A percentile compares a stretch with the other conserved stretches of the same genome.
Conservation (phyloP, 257 asterid genomes). For the Fraxinus pennsylvanica region DNA sequence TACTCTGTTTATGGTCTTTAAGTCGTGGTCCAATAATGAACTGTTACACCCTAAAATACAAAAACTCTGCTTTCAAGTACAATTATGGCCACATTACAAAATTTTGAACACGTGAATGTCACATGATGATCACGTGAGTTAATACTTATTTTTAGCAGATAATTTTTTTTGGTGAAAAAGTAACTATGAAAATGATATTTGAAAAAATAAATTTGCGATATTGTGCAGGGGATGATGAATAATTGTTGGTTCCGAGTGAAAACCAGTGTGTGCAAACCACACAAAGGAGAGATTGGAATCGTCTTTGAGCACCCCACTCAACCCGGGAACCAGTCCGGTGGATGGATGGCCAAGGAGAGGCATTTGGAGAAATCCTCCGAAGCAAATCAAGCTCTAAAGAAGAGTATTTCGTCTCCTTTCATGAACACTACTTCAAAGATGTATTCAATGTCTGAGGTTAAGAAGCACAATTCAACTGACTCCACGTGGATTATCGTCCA, state of each 20-base stretch:
- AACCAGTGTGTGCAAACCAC: constrained; percentile 75
- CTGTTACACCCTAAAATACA: background rate
- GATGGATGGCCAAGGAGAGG: constrained; percentile 96
- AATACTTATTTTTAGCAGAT: background rate
- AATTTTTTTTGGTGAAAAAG: background rate
- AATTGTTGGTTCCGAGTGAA: constrained; percentile 93
- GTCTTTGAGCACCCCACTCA: constrained; percentile 95
- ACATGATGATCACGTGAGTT: constrained; percentile 18
- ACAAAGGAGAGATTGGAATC: constrained; percentile 81
- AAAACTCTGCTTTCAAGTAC: background rate
- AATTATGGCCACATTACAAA: background rate
- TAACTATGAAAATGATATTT: background rate
- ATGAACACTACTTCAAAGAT: constrained; percentile 75
- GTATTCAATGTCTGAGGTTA: constrained; percentile 67
- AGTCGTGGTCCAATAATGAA: background rate
- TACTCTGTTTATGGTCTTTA: background rate
- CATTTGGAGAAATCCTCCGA: constrained; percentile 55
- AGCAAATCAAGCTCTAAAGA: constrained; percentile 51
- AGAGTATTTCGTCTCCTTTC: constrained; percentile 79
- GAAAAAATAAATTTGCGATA: background rate
- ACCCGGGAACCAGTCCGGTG: constrained; percentile 85
- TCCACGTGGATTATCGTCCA: constrained; percentile 93
- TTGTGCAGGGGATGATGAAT: constrained; percentile 91
- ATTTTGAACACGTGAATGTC: background rate
- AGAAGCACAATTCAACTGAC: constrained; percentile 61